Conservation (phyloP, 805 yeast genomes). For the Lachancea lanzarotensis region DNA sequence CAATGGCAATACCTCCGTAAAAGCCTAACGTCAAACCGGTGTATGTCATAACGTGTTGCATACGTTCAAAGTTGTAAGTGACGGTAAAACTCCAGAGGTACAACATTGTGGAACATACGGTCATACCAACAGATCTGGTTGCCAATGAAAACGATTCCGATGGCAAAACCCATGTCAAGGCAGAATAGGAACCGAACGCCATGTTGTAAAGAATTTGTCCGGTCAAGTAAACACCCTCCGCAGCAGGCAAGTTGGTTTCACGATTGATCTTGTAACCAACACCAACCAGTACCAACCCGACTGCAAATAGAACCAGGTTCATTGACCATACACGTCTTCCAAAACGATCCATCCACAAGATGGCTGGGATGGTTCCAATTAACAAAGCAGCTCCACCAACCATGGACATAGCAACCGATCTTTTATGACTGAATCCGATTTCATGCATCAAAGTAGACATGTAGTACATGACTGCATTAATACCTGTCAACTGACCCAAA, state of each 20-base stretch:
- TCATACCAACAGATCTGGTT: slow-evolving; percentile 60
- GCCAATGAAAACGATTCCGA: slow-evolving; percentile 56
- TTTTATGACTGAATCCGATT: slow-evolving; percentile 47
- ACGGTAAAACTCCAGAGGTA: slow-evolving; percentile 59
- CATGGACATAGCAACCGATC: slow-evolving; percentile 58
- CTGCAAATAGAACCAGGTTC: slow-evolving; percentile 50
- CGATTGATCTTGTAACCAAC: slow-evolving; percentile 43
- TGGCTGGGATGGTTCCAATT: slow-evolving; percentile 61
- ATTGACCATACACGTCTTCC: slow-evolving; percentile 57
- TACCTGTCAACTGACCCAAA: slow-evolving; percentile 62
- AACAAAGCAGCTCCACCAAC: slow-evolving; percentile 62
- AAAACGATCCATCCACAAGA: slow-evolving; percentile 49
- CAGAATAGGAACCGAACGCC: slow-evolving; percentile 61
- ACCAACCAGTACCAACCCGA: slow-evolving; percentile 57
- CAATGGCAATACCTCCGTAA: slow-evolving; percentile 57
- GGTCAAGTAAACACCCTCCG: slow-evolving; percentile 54
- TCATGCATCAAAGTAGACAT: slow-evolving; percentile 50
- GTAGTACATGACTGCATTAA: slow-evolving; percentile 60
- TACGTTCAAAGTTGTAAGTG: slow-evolving; percentile 54
- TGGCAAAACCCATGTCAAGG: slow-evolving; percentile 64
- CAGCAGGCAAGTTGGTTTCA: slow-evolving; percentile 38
- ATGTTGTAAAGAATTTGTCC: slow-evolving; percentile 60
- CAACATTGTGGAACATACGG: slow-evolving; percentile 48
- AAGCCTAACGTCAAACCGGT: slow-evolving; percentile 61
- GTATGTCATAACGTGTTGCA: slow-evolving; percentile 51